Conservation (phyloP, 2,329 filamentous ascomycete species). For the Fusarium camptoceras region DNA sequence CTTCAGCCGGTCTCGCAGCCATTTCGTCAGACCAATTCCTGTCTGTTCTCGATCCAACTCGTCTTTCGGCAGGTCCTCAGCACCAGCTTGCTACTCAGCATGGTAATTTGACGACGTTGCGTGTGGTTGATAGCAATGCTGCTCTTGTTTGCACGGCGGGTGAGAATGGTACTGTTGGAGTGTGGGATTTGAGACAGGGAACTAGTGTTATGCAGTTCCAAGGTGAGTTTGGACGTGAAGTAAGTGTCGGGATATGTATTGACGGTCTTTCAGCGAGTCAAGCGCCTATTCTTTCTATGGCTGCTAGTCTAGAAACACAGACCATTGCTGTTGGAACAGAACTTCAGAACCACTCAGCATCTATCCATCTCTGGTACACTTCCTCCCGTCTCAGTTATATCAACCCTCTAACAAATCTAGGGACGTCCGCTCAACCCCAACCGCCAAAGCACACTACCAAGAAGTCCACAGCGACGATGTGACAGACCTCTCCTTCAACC, state of each 20-base stretch:
- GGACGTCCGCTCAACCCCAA: constrained; percentile 66
- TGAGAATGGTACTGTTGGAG: constrained; percentile 73
- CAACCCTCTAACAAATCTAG: constrained; percentile 49
- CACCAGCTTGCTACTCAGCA: constrained; percentile 65
- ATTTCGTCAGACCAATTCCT: constrained; percentile 79
- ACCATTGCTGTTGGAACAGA: constrained; percentile 80
- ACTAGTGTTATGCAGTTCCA: constrained; percentile 58
- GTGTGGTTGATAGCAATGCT: constrained; percentile 63
- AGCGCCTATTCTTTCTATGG: constrained; percentile 72
- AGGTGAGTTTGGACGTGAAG: constrained; percentile 54
- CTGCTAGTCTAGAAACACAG: constrained; percentile 67
- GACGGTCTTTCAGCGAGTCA: constrained; percentile 53
- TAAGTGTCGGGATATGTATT: neutral
- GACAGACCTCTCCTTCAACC: constrained; percentile 70
- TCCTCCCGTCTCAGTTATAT: neutral
- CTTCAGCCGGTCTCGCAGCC: constrained; percentile 64
- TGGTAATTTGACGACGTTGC: constrained; percentile 72
- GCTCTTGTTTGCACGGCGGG: constrained; percentile 75
- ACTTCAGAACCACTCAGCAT: constrained; percentile 71
- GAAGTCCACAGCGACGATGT: constrained; percentile 77
- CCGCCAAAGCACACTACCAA: constrained; percentile 65
- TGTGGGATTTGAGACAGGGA: constrained; percentile 73
- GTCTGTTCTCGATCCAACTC: constrained; percentile 70
- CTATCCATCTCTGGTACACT: constrained; percentile 70
- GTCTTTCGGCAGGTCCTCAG: constrained; percentile 64